A percentile compares a stretch with the other conserved stretches of the same genome.
Conservation (phyloP, 2,329 filamentous ascomycete genomes). For the Coleophoma cylindrospora region DNA sequence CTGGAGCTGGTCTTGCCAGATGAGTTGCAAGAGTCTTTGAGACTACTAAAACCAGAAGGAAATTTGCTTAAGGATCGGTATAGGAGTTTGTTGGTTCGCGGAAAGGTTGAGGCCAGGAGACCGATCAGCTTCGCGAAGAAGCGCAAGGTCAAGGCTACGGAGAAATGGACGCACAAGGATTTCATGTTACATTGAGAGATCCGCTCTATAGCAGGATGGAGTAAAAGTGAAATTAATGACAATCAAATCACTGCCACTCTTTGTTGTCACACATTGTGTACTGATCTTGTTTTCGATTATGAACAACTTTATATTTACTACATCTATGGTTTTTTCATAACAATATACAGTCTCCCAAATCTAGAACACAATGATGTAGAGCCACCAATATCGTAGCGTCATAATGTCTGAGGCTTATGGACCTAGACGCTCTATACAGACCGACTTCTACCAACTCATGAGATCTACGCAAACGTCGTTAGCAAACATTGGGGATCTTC, state of each 20-base stretch:
- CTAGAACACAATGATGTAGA: not conserved
- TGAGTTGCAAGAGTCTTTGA: constrained; percentile 75
- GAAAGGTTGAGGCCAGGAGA: constrained; percentile 81
- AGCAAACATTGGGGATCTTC: constrained; percentile 1
- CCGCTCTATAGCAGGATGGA: not conserved
- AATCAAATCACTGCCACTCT: too few species aligned
- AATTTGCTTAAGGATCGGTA: constrained; percentile 91
- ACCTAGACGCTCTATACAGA: too few species aligned
- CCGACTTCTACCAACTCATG: constrained; percentile 11
- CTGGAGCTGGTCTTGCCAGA: constrained; percentile 79
- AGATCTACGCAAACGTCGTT: constrained; percentile 7
- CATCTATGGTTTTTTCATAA: not conserved
- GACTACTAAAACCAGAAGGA: constrained; percentile 88
- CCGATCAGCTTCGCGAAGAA: constrained; percentile 78
- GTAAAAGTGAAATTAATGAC: too few species aligned
- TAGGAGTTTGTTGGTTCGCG: constrained; percentile 79
- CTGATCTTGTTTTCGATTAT: too few species aligned
- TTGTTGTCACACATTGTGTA: too few species aligned
- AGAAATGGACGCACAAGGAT: constrained; percentile 99
- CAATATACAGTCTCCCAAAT: not conserved
- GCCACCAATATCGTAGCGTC: too few species aligned
- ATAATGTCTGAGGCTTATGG: too few species aligned
- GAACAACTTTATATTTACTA: not conserved
- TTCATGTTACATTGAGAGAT: constrained; percentile 44
- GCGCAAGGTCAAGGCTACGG: constrained; percentile 73